These are phyloP conservation scores for Starmerella tilneyi DNA, from an alignment of 805 yeast species.

Conservation along the genomic window DNA sequence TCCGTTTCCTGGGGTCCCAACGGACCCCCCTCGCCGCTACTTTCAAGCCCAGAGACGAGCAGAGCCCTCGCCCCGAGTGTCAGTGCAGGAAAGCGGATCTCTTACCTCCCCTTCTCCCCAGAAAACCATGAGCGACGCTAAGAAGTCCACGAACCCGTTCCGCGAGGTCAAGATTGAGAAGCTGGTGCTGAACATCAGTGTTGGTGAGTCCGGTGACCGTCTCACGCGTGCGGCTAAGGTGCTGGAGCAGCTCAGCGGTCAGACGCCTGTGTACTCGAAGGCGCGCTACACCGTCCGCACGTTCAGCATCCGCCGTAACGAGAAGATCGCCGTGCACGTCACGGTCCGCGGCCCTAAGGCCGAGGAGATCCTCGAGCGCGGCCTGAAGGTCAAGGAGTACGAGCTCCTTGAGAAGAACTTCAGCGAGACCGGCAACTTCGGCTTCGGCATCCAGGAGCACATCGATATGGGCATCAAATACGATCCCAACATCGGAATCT, in stretches of 20 bases:
- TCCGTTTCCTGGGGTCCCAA: slow-evolving; percentile 1
- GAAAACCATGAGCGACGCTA: slow-evolving; percentile 28
- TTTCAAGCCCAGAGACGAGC: slow-evolving; percentile 1
- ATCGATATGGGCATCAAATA: slow-evolving; percentile 99
- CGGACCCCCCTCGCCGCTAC: slow-evolving; percentile 6
- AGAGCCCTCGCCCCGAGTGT: slow-evolving; percentile 9
- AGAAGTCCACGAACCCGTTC: slow-evolving; percentile 63
- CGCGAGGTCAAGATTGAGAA: slow-evolving; percentile 98
- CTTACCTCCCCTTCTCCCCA: slow-evolving; percentile 10
- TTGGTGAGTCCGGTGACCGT: slow-evolving; percentile 99
- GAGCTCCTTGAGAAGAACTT: slow-evolving; percentile 91
- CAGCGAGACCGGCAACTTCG: slow-evolving; percentile 99
- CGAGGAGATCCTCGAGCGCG: slow-evolving; percentile 99
- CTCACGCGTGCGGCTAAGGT: slow-evolving; percentile 99
- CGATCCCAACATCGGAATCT: slow-evolving; percentile 98
- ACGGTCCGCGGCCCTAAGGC: slow-evolving; percentile 99
- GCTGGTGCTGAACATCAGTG: slow-evolving; percentile 98
- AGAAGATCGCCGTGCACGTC: slow-evolving; percentile 98
- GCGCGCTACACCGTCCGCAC: slow-evolving; percentile 99
- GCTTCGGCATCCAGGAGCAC: slow-evolving; percentile 99
- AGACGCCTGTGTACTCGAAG: slow-evolving; percentile 99
- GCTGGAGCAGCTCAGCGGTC: slow-evolving; percentile 99
- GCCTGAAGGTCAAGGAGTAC: slow-evolving; percentile 98
- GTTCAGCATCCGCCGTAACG: slow-evolving; percentile 99
- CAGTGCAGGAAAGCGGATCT: slow-evolving; percentile 8